Base-by-base conservation (phyloP, 2,329 filamentous ascomycete genomes). In the Coniochaeta ligniaria region DNA sequence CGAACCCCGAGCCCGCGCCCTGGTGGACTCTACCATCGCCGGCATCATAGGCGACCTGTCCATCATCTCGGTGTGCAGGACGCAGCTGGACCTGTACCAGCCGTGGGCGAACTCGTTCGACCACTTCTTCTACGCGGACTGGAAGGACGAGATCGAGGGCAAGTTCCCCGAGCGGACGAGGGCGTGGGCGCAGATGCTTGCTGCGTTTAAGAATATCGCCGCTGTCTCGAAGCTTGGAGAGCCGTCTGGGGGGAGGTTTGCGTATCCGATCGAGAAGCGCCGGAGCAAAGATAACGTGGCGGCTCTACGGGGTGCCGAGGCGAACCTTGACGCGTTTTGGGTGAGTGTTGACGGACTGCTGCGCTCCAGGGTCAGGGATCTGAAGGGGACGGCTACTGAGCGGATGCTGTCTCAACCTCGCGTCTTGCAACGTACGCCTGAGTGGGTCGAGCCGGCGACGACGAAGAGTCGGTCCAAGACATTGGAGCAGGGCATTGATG, bases 241-340 rank as follows among this genome's bases (percentile, higher is more conserved):
- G 8, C 76, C 75, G 0, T 69, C 71, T 0, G 69, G 70, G 3
- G 70, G 70, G 1, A 76, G 69, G 59, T 83, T 85, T 60, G 61
- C 63, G 1, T 78, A 79, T 60, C 76, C 76, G 0, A 62, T 70
- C 6, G 72, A 78, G 2, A 82, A 80, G 63, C 76, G 73, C 11
- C 74, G 75, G 1, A 83, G 72, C 1, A 74, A 73, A 59, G 74
- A 77, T 14, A 83, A 74, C 20, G 72, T 78, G 0, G 72, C 76
- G 6, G 66, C 68, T 0, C 73, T 85, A 68, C 74, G 76, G 11
- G 63, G 54, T 1, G 80, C 82, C 0, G 82, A 86, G 68, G 28
- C 47, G 0, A 72, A 75, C 28, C 71, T 85, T 5, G 81, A 83
- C 64, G 60, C 55, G 0, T 78, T 83, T 60, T 83, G 80, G 81